phyloP scores from a whole-genome alignment of 1,284 basidiomycete genomes.

The Puccinia brachypodii region DNA sequence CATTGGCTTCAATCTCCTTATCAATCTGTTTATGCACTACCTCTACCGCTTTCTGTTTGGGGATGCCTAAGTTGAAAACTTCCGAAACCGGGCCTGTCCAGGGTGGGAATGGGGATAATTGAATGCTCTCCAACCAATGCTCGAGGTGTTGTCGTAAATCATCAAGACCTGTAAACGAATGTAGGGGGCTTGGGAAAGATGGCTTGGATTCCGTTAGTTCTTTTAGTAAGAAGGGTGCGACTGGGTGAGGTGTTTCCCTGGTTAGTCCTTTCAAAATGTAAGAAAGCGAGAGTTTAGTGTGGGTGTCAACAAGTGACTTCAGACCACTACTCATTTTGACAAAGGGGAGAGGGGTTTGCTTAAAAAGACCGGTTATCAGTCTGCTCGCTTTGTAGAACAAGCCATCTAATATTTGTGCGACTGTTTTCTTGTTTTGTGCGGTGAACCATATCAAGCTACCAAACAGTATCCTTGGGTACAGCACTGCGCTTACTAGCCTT shows the following conservation, averaged over 20 bases:
- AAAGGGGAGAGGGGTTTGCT: background rate
- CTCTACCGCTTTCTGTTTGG: background rate
- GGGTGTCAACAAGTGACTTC: background rate
- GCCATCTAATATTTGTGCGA: background rate
- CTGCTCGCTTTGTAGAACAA: background rate
- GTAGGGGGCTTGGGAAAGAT: background rate
- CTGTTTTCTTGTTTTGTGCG: background rate
- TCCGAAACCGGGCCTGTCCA: background rate
- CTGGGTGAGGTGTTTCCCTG: background rate
- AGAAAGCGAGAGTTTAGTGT: background rate
- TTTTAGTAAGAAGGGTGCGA: background rate
- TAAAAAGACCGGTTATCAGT: background rate
- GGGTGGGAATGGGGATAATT: background rate
- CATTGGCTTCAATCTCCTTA: background rate
- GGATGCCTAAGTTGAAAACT: background rate
- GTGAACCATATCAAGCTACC: conserved; percentile 33
- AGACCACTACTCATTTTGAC: background rate
- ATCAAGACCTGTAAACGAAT: background rate
- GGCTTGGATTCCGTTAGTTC: background rate
- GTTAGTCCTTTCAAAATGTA: background rate
- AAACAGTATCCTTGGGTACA: background rate
- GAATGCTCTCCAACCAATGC: background rate
- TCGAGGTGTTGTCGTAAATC: background rate
- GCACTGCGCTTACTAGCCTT: background rate
- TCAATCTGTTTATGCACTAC: background rate